phyloP scores from a whole-genome alignment of 805 yeast species.

The Schwanniomyces sp. region DNA sequence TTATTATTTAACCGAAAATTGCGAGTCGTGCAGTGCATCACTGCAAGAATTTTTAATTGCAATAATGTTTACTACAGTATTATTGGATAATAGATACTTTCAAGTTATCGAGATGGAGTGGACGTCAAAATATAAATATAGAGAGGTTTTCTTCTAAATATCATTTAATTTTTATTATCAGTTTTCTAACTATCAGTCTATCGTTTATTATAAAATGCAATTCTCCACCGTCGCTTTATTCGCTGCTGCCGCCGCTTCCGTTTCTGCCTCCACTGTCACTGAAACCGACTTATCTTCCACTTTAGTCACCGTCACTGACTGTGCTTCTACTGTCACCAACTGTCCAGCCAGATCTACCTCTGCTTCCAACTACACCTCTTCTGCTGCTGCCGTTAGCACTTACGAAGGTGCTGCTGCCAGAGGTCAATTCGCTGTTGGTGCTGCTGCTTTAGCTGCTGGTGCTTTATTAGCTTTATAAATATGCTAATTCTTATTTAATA shows the following conservation, averaged over 20 bases:
- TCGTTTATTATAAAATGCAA: constrained; percentile 40
- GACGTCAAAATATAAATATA: background rate
- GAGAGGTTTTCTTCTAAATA: background rate
- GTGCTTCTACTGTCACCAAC: constrained; percentile 41
- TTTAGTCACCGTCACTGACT: constrained; percentile 43
- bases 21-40: background rate
- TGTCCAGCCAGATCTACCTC: constrained; percentile 36
- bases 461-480: constrained; percentile 61
- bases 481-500: background rate
- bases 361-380: constrained; percentile 15
- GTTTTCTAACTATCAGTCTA: constrained; percentile 31
- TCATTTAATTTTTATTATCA: background rate
- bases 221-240: constrained; percentile 38
- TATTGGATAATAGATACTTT: background rate
- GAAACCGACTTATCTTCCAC: constrained; percentile 30
- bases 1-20: background rate
- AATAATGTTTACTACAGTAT: background rate
- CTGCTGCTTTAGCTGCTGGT: constrained; percentile 49
- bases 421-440: constrained; percentile 41
- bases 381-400: constrained; percentile 35
- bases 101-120: background rate
- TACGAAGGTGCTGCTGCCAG: constrained; percentile 38
- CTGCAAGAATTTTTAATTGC: background rate
- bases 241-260: constrained; percentile 34
- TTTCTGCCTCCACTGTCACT: constrained; percentile 26